Conservation (phyloP, 1,139 yeast genomes). For the Meyerozyma guilliermondii region DNA sequence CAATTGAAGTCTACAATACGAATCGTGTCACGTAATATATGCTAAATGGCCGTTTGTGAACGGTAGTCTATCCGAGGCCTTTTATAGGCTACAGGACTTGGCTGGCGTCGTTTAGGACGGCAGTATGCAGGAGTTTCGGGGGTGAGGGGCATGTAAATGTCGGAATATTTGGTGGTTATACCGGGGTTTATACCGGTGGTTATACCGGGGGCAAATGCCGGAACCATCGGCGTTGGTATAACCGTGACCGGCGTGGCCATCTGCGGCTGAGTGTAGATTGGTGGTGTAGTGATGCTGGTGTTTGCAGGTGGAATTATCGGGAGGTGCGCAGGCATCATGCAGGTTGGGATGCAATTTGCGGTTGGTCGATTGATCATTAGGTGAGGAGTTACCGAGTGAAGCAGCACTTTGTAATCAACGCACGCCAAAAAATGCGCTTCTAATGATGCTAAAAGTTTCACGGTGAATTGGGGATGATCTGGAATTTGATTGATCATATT, state of each 20-base stretch:
- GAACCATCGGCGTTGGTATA: slow-evolving; percentile 2
- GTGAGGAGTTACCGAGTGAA: neutral
- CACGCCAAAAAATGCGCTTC: slow-evolving; percentile 10
- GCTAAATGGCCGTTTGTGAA: slow-evolving; percentile 1
- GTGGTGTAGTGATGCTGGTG: slow-evolving; percentile 1
- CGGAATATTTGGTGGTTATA: neutral
- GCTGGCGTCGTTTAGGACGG: neutral
- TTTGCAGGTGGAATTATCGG: slow-evolving; percentile 1
- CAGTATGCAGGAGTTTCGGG: slow-evolving; percentile 1
- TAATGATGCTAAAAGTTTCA: slow-evolving; percentile 11
- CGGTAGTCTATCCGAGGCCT: neutral
- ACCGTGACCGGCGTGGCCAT: neutral
- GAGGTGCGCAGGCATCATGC: slow-evolving; percentile 6
- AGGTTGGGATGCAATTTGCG: neutral
- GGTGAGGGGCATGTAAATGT: slow-evolving; percentile 2
- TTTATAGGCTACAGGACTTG: neutral
- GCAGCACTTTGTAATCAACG: slow-evolving; percentile 7
- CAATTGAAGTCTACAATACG: neutral
- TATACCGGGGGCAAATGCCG: neutral
- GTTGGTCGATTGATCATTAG: neutral
- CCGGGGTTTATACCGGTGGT: no score
- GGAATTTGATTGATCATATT: slow-evolving; percentile 4
- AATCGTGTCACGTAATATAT: neutral
- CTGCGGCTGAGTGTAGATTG: slow-evolving; percentile 1
- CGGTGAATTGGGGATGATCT: slow-evolving; percentile 6